phyloP scores from a whole-genome alignment of 179 eudicot genomes.

The Vitellaria paradoxa region DNA sequence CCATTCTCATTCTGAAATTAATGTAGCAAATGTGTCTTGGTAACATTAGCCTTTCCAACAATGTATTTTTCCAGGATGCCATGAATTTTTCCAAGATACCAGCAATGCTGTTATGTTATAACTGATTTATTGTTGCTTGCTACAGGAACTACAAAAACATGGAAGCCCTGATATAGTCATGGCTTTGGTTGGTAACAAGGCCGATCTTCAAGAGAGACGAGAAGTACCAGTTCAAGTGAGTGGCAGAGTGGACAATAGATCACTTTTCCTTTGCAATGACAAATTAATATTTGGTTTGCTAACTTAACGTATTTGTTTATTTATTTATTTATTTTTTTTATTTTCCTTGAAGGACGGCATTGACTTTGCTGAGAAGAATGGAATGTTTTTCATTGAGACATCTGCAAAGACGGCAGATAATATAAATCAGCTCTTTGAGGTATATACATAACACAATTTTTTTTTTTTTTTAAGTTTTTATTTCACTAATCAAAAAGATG shows the following conservation, averaged over 20 bases:
- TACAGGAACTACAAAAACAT: constrained; percentile 86
- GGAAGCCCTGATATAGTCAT: constrained; percentile 92
- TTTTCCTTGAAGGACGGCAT: constrained; percentile 54
- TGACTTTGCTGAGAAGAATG: constrained; percentile 87
- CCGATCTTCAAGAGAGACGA: constrained; percentile 86
- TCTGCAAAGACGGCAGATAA: constrained; percentile 98
- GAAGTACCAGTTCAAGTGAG: constrained; percentile 81
- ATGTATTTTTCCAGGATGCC: no score
- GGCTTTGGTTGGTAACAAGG: constrained; percentile 98
- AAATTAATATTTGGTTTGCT: neutral
- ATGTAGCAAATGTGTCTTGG: no score
- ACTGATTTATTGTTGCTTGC: constrained; percentile 7
- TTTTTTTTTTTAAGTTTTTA: neutral
- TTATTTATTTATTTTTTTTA: neutral
- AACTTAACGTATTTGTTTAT: neutral
- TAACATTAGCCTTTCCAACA: no score
- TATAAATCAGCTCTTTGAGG: constrained; percentile 95
- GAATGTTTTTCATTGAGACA: constrained; percentile 95
- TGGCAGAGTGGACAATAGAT: constrained; percentile 3
- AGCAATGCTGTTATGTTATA: neutral
- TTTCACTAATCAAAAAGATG: neutral
- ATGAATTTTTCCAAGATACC: no score
- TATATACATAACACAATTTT: constrained; percentile 15
- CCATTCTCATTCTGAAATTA: no score
- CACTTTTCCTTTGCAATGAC: neutral